These are phyloP conservation scores for Penicillium psychrofluorescens DNA, from an alignment of 495 filamentous ascomycete genomes.

Conservation along the genomic window DNA sequence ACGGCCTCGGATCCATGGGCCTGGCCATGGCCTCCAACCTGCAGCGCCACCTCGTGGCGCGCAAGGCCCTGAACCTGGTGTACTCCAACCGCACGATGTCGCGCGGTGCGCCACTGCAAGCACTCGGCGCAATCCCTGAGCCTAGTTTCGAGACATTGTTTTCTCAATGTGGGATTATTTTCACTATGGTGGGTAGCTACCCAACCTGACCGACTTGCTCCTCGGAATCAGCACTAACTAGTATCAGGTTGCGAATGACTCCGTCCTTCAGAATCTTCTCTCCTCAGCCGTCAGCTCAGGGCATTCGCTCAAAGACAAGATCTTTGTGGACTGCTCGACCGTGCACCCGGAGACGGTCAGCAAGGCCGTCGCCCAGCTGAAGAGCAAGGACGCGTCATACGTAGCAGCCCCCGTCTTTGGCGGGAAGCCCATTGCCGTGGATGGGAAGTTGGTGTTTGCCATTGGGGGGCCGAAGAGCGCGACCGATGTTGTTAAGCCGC, in stretches of 20 bases:
- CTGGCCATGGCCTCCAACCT: constrained; percentile 44
- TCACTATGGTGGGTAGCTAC: constrained; percentile 30
- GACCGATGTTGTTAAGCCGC: constrained; percentile 29
- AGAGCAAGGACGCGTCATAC: constrained; percentile 27
- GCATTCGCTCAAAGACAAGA: constrained; percentile 33
- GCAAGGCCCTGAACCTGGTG: constrained; percentile 27
- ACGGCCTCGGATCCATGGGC: constrained; percentile 43
- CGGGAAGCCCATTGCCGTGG: constrained; percentile 36
- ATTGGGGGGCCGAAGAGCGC: constrained; percentile 33
- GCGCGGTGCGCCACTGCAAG: constrained; percentile 28
- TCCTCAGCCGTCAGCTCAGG: constrained; percentile 22
- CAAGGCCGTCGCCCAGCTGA: constrained; percentile 25
- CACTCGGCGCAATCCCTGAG: constrained; percentile 28
- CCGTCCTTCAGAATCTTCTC: constrained; percentile 30
- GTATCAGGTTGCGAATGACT: constrained; percentile 33
- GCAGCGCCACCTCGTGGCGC: constrained; percentile 34
- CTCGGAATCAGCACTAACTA: background rate
- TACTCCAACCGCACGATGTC: constrained; percentile 40
- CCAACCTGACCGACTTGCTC: background rate
- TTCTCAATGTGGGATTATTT: constrained; percentile 33
- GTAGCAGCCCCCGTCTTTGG: constrained; percentile 40
- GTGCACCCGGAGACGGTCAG: constrained; percentile 36
- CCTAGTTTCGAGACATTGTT: constrained; percentile 29
- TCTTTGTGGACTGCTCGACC: constrained; percentile 45
- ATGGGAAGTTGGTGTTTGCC: constrained; percentile 40